Evolutionary conservation across 176 grass and related monocot species (phyloP).

Genomic region (Oryza meyeriana): DNA sequence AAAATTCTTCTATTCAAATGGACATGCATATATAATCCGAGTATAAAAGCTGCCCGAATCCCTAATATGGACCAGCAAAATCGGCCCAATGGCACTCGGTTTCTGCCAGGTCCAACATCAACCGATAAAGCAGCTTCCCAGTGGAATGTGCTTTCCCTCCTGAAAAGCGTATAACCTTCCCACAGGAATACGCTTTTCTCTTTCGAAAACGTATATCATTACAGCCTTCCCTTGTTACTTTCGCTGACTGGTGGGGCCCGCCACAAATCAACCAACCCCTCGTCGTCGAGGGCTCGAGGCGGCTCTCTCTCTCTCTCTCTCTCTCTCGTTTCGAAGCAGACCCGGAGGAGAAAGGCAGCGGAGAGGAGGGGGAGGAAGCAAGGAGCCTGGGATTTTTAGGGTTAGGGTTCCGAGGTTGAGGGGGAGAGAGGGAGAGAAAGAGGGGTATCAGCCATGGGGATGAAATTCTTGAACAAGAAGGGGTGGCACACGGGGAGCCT

Average conservation of each 20-base stretch:
- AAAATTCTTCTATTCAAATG: neutral
- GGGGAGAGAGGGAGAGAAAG: neutral
- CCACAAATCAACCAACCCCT: neutral
- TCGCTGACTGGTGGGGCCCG: neutral
- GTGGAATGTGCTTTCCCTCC: neutral
- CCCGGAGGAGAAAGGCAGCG: neutral
- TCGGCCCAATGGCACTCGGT: neutral
- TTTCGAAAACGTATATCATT: neutral
- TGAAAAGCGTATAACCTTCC: neutral
- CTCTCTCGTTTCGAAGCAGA: conserved; percentile 12
- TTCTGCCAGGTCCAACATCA: neutral
- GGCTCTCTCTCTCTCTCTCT: neutral
- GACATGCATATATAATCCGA: too few species aligned
- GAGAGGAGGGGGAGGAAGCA: neutral
- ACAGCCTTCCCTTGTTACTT: too few species aligned
- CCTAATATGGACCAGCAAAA: neutral
- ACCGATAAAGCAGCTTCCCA: neutral
- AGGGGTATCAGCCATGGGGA: conserved; percentile 49
- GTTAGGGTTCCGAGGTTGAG: neutral
- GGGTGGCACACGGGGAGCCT: conserved; percentile 99
- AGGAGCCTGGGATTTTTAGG: neutral
- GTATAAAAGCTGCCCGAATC: neutral
- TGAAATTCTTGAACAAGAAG: conserved; percentile 99
- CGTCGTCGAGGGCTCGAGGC: neutral
- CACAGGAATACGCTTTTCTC: neutral